Conservation (phyloP, 148 eudicot genomes). For the Oxyria digyna region DNA sequence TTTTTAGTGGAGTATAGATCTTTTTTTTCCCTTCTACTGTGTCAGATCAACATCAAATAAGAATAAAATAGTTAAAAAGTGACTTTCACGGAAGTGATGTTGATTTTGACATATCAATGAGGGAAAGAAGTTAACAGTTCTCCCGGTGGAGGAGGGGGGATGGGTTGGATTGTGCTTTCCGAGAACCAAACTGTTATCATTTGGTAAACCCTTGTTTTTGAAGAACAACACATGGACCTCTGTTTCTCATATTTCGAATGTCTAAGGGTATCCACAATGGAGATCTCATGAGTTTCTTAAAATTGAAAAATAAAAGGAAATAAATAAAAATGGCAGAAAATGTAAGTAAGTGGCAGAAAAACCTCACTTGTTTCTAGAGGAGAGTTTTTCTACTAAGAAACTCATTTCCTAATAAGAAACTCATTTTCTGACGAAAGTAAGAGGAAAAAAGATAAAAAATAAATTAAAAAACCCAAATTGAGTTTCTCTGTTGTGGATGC, state of each 20-base stretch:
- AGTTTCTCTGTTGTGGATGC: too few species aligned
- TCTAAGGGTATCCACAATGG: constrained; percentile 1
- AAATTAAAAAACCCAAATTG: too few species aligned
- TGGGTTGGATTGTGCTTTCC: constrained; percentile 11
- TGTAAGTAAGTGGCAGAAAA: too few species aligned
- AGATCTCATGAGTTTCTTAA: too few species aligned
- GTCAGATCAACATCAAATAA: not conserved
- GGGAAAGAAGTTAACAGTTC: constrained; percentile 7
- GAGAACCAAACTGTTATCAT: constrained; percentile 23
- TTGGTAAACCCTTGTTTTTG: constrained; percentile 13
- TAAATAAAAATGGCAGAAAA: too few species aligned
- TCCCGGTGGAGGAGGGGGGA: not conserved
- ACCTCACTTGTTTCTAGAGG: too few species aligned
- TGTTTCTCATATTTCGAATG: not conserved
- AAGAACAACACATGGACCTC: not conserved
- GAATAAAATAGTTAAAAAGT: constrained; percentile 9
- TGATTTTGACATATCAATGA: constrained; percentile 52
- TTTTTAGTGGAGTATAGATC: not conserved
- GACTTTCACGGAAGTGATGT: constrained; percentile 22
- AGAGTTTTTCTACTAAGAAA: too few species aligned
- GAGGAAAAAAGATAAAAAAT: too few species aligned
- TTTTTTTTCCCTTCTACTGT: not conserved
- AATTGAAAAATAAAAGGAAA: too few species aligned
- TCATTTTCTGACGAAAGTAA: too few species aligned
- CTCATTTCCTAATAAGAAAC: too few species aligned